Conservation (phyloP, 164 flowering plant genomes). For the Annona squamosa region DNA sequence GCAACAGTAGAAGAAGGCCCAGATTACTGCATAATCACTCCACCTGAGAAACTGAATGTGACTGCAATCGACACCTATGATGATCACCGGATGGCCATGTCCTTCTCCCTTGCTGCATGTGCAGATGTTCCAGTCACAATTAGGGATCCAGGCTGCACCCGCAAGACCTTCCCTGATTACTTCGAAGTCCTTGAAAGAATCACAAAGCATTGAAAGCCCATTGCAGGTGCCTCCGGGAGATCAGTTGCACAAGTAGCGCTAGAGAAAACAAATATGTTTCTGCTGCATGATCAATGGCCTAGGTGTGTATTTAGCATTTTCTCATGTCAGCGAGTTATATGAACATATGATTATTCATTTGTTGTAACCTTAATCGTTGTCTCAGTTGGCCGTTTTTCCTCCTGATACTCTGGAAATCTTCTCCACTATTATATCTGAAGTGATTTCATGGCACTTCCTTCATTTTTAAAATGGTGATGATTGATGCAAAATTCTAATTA, state of each 20-base stretch:
- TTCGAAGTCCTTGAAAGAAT: constrained; percentile 73
- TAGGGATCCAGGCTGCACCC: constrained; percentile 89
- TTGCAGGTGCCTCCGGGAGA: not conserved
- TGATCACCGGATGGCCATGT: constrained; percentile 99
- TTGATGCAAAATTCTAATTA: no score
- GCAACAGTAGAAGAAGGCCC: constrained; percentile 97
- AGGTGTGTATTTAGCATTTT: not conserved
- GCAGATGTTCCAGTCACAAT: constrained; percentile 92
- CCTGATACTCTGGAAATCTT: no score
- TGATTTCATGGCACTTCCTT: no score
- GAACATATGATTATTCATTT: no score
- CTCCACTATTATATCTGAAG: no score
- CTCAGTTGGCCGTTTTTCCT: not conserved
- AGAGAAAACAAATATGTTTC: not conserved
- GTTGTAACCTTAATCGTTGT: not conserved
- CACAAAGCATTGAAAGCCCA: constrained; percentile 45
- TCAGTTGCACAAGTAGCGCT: not conserved
- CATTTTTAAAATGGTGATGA: no score
- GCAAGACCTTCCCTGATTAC: constrained; percentile 97
- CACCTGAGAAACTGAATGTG: constrained; percentile 81
- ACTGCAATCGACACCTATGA: constrained; percentile 90
- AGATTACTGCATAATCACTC: constrained; percentile 92
- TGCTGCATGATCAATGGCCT: not conserved
- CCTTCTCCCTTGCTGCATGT: constrained; percentile 97
- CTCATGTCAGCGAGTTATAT: no score